Evolutionary conservation across 306 rosid genomes (phyloP).

Genomic region (Cucurbita argyrosperma): DNA sequence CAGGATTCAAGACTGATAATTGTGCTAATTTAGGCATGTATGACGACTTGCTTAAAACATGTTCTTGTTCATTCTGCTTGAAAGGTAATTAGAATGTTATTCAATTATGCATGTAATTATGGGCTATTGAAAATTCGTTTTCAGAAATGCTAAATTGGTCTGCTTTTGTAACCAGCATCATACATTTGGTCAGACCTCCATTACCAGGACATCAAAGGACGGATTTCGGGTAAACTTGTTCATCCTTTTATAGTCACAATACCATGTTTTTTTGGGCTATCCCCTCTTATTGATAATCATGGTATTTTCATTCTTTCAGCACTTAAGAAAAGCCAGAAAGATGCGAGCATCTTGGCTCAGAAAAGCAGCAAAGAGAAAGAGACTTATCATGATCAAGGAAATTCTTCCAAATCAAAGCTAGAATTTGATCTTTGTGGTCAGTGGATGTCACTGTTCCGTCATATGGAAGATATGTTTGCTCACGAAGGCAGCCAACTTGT

Average conservation of each 20-base stretch:
- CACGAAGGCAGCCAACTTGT: constrained; percentile 59
- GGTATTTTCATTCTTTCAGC: constrained; percentile 22
- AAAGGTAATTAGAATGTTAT: constrained; percentile 37
- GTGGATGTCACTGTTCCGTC: constrained; percentile 74
- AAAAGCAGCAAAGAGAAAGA: constrained; percentile 41
- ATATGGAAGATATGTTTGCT: constrained; percentile 47
- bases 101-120: background rate
- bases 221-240: constrained; percentile 42
- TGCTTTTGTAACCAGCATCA: constrained; percentile 38
- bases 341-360: constrained; percentile 44
- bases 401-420: constrained; percentile 19
- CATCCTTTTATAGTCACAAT: background rate
- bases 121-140: background rate
- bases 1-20: constrained; percentile 19
- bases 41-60: constrained; percentile 31
- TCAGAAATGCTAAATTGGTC: constrained; percentile 12
- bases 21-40: constrained; percentile 10
- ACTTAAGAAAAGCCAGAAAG: constrained; percentile 70
- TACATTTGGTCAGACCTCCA: constrained; percentile 77
- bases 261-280: background rate
- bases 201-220: constrained; percentile 84
- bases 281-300: background rate
- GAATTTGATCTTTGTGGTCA: constrained; percentile 56
- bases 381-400: constrained; percentile 17
- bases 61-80: constrained; percentile 76